These are phyloP conservation scores for Phaeosphaeria sp. DNA, from an alignment of 2,329 filamentous ascomycete species.

Conservation along the genomic window DNA sequence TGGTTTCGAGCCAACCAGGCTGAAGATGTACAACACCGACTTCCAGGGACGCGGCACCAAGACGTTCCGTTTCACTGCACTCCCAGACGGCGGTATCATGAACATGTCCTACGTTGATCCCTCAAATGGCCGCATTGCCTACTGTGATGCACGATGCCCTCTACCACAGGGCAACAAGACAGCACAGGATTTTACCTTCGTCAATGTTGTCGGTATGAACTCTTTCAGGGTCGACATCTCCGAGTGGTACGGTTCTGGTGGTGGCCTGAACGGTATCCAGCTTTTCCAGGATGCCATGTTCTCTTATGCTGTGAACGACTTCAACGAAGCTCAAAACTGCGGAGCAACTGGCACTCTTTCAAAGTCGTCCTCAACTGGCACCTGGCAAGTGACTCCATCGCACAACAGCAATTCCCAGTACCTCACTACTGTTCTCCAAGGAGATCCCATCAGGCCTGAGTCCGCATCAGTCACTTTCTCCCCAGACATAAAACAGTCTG, in stretches of 20 bases:
- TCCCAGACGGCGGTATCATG: constrained; percentile 91
- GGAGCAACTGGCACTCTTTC: constrained; percentile 63
- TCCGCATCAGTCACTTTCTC: constrained; percentile 76
- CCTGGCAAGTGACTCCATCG: constrained; percentile 75
- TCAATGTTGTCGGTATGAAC: constrained; percentile 91
- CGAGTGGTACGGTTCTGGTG: constrained; percentile 85
- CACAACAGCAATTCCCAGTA: constrained; percentile 76
- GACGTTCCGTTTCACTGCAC: constrained; percentile 83
- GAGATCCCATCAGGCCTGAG: constrained; percentile 61
- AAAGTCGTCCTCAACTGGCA: constrained; percentile 71
- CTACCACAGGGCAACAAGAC: constrained; percentile 71
- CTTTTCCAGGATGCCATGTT: constrained; percentile 86
- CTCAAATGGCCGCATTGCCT: constrained; percentile 65
- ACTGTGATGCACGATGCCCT: constrained; percentile 85
- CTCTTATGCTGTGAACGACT: constrained; percentile 81
- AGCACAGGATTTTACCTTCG: constrained; percentile 91
- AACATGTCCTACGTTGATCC: constrained; percentile 92
- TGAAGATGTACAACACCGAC: constrained; percentile 88
- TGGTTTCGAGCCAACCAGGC: constrained; percentile 83
- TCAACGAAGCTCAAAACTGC: constrained; percentile 87
- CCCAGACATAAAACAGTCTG: constrained; percentile 85
- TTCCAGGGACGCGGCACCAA: constrained; percentile 84
- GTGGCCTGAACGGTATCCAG: constrained; percentile 83
- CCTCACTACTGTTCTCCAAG: constrained; percentile 70
- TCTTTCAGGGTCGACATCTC: constrained; percentile 84